Base-by-base conservation (phyloP, 306 rosid species). In the Vigna nakashimae region DNA sequence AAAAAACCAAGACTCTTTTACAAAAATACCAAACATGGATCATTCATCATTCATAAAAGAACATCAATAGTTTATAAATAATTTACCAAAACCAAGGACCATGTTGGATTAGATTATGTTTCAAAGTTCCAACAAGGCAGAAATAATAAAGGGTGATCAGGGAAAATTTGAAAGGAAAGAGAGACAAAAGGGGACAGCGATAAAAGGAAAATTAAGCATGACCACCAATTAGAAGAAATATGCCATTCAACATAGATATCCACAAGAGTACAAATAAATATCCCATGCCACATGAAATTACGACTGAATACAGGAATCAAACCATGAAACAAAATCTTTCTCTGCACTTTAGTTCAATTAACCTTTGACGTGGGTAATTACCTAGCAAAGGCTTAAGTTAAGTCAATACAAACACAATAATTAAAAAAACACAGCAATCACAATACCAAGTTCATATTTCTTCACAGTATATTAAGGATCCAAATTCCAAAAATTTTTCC, bases 351-450 rank as follows among this genome's bases (percentile, higher is more conserved):
- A 73, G 65, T 34, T 26, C 65, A 65, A 73, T 55, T 70, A 67
- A 57, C 80, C 36, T 66, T 34, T 46, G 34, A 46, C 14, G 48
- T 24, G 50, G 67, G 40, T 30, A 55, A 59, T 13, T 71, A 30
- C 18, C 45, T 48, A 60, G 70, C 58, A 8, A 78, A 69, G 67
- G 76, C 18, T 69, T 70, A 24, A 70, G 49, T 79, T 26, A 36
- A 48, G 53, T 70, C 63, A 59, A 79, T 22, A 50, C 62, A 32
- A 9, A 70, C 55, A 59, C 55, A 49, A 40, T 28, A 76, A 18
- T 65, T 43, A 79, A 15, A 50, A 42, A 32, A 9, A 70, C 55
- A 59, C 55, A 49, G 52, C 17, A 76, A 18, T 65, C 64, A 49
- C 57, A n/a, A 51, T 60, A 52, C 28, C 59, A 79, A 28, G 14